Percentiles rank a stretch among this genome's conserved stretches.
Conservation (phyloP, 139 green algal species). For the Coelastrella sp. region DNA sequence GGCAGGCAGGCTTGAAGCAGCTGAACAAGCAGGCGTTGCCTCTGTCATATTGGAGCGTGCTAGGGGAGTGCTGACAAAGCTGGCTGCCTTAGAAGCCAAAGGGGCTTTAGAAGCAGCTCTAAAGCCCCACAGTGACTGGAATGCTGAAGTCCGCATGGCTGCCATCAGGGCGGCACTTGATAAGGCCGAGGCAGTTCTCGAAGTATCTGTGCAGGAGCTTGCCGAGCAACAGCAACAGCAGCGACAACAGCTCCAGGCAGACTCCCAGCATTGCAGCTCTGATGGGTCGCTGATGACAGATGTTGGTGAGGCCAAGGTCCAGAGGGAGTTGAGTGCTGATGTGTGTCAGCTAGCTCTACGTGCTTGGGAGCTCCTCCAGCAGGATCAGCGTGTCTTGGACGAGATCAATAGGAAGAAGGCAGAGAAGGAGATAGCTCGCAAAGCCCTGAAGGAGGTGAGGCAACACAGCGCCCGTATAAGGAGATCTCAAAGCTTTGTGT, state of each 20-base stretch:
- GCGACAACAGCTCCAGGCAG: neutral
- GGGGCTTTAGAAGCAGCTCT: constrained; percentile 64
- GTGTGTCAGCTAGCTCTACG: constrained; percentile 54
- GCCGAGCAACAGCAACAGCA: neutral
- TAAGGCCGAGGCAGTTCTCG: constrained; percentile 61
- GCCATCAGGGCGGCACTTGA: constrained; percentile 64
- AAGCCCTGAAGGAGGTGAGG: constrained; percentile 54
- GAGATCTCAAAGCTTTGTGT: too few species aligned
- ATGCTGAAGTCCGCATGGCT: constrained; percentile 46
- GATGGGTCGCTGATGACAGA: too few species aligned
- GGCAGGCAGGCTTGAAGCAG: constrained; percentile 60
- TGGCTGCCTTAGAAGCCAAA: constrained; percentile 54
- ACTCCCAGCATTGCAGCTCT: neutral
- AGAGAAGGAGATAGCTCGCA: constrained; percentile 51
- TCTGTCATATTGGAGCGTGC: constrained; percentile 42
- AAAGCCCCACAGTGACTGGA: constrained; percentile 58
- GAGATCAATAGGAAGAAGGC: constrained; percentile 46
- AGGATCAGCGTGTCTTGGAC: constrained; percentile 60
- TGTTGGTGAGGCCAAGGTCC: constrained; percentile 13
- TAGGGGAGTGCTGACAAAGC: constrained; percentile 44
- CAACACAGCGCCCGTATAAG: neutral
- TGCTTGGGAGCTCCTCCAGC: constrained; percentile 53
- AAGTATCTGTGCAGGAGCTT: neutral
- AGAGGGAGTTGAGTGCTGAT: constrained; percentile 35
- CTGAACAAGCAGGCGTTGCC: constrained; percentile 62